Conservation (phyloP, 2,329 filamentous ascomycete genomes). For the Diaporthe nobilis region DNA sequence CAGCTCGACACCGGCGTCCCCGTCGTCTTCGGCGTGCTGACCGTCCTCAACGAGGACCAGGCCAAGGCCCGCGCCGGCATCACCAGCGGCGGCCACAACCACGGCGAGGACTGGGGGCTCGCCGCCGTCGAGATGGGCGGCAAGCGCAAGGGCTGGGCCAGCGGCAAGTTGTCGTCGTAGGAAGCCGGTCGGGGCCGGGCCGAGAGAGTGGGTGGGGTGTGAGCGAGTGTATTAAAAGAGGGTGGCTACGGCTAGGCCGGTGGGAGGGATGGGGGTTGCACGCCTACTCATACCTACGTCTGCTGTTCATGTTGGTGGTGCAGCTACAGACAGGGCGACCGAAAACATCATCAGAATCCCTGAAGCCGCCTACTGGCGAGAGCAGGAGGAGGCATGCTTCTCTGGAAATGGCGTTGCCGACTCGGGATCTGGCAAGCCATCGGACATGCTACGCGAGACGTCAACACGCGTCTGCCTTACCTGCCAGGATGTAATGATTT, state of each 20-base stretch:
- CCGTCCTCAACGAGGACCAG: constrained; percentile 89
- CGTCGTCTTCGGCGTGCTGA: constrained; percentile 92
- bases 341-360: neutral
- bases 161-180: constrained; percentile 71
- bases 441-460: neutral
- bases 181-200: no score
- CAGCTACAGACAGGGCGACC: neutral
- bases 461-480: constrained; percentile 9
- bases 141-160: constrained; percentile 87
- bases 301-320: neutral
- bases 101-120: constrained; percentile 95
- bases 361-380: neutral
- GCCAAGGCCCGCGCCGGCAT: constrained; percentile 88
- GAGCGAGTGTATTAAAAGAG: neutral
- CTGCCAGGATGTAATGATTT: constrained; percentile 17
- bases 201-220: neutral
- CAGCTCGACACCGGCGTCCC: constrained; percentile 91
- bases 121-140: constrained; percentile 94
- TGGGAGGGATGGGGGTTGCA: neutral
- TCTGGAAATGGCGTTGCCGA: neutral
- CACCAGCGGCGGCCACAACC: constrained; percentile 80
- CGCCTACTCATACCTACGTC: neutral
- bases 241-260: neutral
- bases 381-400: neutral
- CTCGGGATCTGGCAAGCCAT: neutral